Base-by-base conservation (phyloP, 768 basidiomycete species). In the Calocybe gangraenosa region DNA sequence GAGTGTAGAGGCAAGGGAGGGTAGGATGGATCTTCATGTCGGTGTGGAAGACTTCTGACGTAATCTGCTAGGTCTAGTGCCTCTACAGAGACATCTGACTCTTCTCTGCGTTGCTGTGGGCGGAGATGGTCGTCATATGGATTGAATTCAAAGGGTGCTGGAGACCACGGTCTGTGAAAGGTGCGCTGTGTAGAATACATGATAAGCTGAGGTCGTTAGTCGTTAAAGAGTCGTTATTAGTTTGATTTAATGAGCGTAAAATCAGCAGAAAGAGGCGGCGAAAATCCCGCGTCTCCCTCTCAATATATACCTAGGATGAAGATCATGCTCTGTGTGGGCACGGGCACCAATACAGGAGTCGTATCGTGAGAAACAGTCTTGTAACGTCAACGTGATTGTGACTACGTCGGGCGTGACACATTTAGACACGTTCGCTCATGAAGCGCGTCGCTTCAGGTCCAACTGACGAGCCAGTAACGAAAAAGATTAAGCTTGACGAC, bases 31-130 rank as follows among this genome's bases (percentile, higher is more conserved):
- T 66, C 64, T 38, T 62, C 52, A 37, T 58, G 52, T 55, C 63
- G 63, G 48, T 69, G 61, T 25, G 63, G 64, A 18, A 83, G 67
- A 15, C 77, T 78, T 48, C 59, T 65, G 6, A 82, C 70, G 62
- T 85, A 87, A 59, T 85, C 84, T 23, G 83, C 83, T 18, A 87
- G 70, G 63, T 87, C 84, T 44, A 85, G 71, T 2, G 83, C 82
- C 57, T 86, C 83, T 1, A 85, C 73, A 44, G 82, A 84, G 20
- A 71, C 73, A 47, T 85, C 84, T 5, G 82, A 82, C 3, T 74
- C 65, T 47, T 83, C 78, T 48, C 76, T 62, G 21, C 65, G 65
- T 41, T 60, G 63, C 37, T 58, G 61, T 31, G 53, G 56, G 2
- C 47, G 52, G 38, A 38, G 46, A 33, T 56, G 53, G 30, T 60